Evolutionary conservation across 305 asterid species (phyloP), one percentile per base, ranked within the genome.

Genomic region (Caryopteris hybrid): DNA sequence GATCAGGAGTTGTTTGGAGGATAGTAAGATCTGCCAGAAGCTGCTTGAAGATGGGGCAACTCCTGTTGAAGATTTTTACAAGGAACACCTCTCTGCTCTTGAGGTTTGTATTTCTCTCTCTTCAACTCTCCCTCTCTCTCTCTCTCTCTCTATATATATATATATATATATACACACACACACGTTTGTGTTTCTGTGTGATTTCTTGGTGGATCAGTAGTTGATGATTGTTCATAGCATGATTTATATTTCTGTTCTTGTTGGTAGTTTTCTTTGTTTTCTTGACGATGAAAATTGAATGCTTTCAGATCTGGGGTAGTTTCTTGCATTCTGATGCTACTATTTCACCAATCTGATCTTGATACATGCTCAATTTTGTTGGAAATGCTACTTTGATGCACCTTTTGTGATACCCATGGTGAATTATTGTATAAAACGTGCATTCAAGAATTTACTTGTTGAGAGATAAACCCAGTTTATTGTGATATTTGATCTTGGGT

Each of bases 1-100:
- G 71, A 81, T 93, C 22, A 69, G 78, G 66, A 89, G 96, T 43
- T 94, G 99, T 63, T 78, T 94, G 79, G 75, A 54, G 54, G 97
- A 89, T 47, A 79, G 96, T 36, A 84, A 83, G 69, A 67, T 91
- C 47, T 94, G 99, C 79, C 66, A 74, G 84, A 82, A 66, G 63
- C 80, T 94, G 68, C 51, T 76, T 38, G 70, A 85, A 0, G 84
- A 51, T 22, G 60, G 47, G 3, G 39, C 84, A 0, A 82, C 81
- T 21, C 83, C 89, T 45, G 83, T 61, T 22, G 50, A 69, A 0
- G 80, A 65, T 0, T 93, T 91, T 36, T 80, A 73, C 74, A 51
- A 25, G 6, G 43, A 77, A 25, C 94, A 77, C 54, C 95, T 94
- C 29, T 70, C 91, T 74, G 70, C 96, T 10, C 88, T 94, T 77